Evolutionary conservation across 805 yeast genomes (phyloP).

Genomic region (Saturnispora mendoncae): DNA sequence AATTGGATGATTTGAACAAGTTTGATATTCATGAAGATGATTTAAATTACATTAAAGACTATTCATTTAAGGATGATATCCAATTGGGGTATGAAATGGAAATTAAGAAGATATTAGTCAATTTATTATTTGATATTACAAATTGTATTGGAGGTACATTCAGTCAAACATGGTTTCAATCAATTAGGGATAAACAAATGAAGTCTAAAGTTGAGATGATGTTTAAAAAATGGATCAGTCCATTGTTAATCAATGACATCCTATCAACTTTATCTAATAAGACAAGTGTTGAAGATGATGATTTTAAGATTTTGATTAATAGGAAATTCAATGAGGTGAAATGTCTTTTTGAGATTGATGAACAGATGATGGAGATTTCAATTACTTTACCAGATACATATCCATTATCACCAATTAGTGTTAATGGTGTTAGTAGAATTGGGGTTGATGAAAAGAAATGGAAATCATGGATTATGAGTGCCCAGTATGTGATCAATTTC

Average conservation of each 20-base stretch:
- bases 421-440: conserved; percentile 68
- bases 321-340: conserved; percentile 56
- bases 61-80: conserved; percentile 12
- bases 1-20: conserved; percentile 33
- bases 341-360: conserved; percentile 72
- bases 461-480: conserved; percentile 91
- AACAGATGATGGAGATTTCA: conserved; percentile 73
- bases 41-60: conserved; percentile 23
- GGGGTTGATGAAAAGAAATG: conserved; percentile 90
- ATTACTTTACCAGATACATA: conserved; percentile 65
- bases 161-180: conserved; percentile 61
- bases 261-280: conserved; percentile 30
- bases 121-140: conserved; percentile 44
- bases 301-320: conserved; percentile 54
- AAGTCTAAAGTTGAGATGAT: conserved; percentile 55
- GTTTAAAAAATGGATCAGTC: conserved; percentile 54
- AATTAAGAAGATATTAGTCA: conserved; percentile 34
- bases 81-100: conserved; percentile 24
- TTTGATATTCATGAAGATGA: conserved; percentile 18
- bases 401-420: conserved; percentile 68
- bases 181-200: conserved; percentile 57
- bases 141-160: conserved; percentile 50
- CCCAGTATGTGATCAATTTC: conserved; percentile 70
- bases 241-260: conserved; percentile 50
- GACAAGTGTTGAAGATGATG: conserved; percentile 29